Evolutionary conservation across 1,139 yeast genomes (phyloP), one percentile per base, ranked within the genome.

Genomic region (Saccharomycopsis hybrid): DNA sequence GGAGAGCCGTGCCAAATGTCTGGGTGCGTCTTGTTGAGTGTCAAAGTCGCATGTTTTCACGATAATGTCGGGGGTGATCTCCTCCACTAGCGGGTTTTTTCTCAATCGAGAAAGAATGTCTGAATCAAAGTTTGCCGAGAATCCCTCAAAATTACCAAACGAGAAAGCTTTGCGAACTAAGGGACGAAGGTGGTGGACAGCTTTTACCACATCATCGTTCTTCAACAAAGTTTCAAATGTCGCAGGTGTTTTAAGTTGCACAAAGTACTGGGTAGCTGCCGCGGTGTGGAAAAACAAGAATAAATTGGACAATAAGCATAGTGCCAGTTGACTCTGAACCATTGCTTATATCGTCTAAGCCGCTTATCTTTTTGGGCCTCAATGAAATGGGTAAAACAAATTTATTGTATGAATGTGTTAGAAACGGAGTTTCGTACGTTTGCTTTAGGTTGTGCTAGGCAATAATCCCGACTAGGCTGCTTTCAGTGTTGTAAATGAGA

Each of bases 1-100:
- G 1, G 89, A 82, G 2, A 83, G 58, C 40, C 89, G 64, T 0
- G 83, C 85, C 52, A 85, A 67, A 60, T 85, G 94, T 44, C 87
- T 66, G 0, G 94, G 90, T 0, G 89, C 82, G 50, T 73, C 67
- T 13, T 64, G 59, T 5, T 42, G 25, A 3, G 41, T 11, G 35
- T 49, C 51, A 18, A 31, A 44, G 9, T 42, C 43, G 48, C 70
- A 73, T 0, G 84, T 78, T 44, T 71, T 67, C 24, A 84, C 69
- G 1, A 65, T 60, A 3, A 77, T 65, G 63, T 85, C 88, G 11
- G 80, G 81, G 0, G 82, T 76, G 2, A 85, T 68, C 35, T 77
- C 81, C 2, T 78, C 77, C 11, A 84, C 79, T 51, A 73, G 59
- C 1, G 78, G 76, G 51, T 67, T 71, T 8, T 63, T 66, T 41